A percentile compares a stretch with the other conserved stretches of the same genome.
Conservation (phyloP, 73 alveolate species). For the Tetrahymena malaccensis region DNA sequence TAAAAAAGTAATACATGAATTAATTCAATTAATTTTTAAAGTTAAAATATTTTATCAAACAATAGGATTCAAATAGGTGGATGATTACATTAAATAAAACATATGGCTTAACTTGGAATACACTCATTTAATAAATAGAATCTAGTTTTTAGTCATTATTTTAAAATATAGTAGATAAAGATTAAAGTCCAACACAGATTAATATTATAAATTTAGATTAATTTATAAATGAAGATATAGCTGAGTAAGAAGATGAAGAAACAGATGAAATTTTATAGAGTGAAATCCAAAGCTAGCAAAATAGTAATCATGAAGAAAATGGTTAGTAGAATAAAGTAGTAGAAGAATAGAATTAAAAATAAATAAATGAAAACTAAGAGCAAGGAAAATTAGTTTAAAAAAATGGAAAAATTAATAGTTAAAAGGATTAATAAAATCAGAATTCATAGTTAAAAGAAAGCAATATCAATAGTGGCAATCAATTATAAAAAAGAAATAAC, state of each 20-base stretch:
- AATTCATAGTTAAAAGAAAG: neutral
- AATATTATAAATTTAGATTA: neutral
- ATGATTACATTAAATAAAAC: neutral
- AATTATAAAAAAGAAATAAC: neutral
- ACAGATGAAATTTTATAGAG: neutral
- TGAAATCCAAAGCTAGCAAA: neutral
- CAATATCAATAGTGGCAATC: neutral
- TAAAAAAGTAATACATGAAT: neutral
- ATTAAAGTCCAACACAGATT: neutral
- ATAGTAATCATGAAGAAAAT: neutral
- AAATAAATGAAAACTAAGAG: neutral
- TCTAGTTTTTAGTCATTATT: neutral
- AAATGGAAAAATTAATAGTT: neutral
- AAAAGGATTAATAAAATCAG: neutral
- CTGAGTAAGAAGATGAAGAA: neutral
- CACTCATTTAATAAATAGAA: neutral
- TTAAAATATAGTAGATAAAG: neutral
- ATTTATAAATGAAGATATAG: neutral
- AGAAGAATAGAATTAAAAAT: neutral
- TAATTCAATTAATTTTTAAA: no score
- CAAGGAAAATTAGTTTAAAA: neutral
- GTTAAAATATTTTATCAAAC: neutral
- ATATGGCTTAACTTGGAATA: neutral
- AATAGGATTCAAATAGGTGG: neutral
- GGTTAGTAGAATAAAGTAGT: neutral